Evolutionary conservation across 2,329 filamentous ascomycete species (phyloP).

Genomic region (Colletotrichum sp.): DNA sequence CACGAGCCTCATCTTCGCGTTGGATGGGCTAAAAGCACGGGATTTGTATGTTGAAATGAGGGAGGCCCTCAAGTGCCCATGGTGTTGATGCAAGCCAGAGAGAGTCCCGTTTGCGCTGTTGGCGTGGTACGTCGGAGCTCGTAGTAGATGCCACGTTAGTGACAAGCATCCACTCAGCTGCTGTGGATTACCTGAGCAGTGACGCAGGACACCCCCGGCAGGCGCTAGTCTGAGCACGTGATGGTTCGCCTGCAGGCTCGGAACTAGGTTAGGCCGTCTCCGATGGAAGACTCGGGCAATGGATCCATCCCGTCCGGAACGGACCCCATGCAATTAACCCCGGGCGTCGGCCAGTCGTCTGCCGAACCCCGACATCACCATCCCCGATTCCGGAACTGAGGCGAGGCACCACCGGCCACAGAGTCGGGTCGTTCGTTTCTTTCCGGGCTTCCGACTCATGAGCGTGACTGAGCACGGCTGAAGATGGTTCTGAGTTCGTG

Average conservation of each 20-base stretch:
- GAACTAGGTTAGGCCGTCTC: not conserved
- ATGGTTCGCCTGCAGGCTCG: not conserved
- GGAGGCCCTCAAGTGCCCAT: slow-evolving; percentile 38
- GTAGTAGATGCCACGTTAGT: slow-evolving; percentile 36
- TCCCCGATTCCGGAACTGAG: not conserved
- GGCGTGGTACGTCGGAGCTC: slow-evolving; percentile 12
- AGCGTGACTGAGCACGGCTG: not conserved
- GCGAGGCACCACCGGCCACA: not conserved
- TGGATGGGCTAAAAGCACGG: slow-evolving; percentile 20
- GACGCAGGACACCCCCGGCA: not conserved
- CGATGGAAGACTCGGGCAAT: not conserved
- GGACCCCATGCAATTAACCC: not conserved
- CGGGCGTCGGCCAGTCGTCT: not conserved
- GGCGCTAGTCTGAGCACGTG: slow-evolving; percentile 1
- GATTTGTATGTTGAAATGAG: slow-evolving; percentile 18
- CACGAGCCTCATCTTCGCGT: slow-evolving; percentile 59
- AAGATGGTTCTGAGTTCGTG: not conserved
- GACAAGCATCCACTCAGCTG: slow-evolving; percentile 16
- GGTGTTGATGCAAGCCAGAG: slow-evolving; percentile 25
- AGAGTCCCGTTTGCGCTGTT: slow-evolving; percentile 3
- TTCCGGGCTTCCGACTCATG: not conserved
- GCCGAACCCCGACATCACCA: not conserved
- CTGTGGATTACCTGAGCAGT: slow-evolving; percentile 20
- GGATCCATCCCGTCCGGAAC: not conserved
- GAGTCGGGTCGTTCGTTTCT: not conserved